Evolutionary conservation across 2,329 filamentous ascomycete genomes (phyloP).

Genomic region (Cyphellophora europaea): DNA sequence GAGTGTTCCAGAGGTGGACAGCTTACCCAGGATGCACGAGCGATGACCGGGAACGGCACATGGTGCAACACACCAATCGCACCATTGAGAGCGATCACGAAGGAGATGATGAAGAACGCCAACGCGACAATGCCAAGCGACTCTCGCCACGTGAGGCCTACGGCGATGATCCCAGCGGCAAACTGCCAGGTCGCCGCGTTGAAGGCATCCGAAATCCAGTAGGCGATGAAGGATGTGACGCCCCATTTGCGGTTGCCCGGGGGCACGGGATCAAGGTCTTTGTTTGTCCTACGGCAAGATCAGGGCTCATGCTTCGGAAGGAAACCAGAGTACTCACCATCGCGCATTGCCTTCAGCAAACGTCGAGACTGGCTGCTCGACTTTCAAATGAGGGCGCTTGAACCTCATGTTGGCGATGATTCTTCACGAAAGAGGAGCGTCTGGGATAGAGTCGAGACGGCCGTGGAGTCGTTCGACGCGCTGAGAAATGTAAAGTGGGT

Average conservation of each 20-base stretch:
- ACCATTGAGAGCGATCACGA: constrained; percentile 70
- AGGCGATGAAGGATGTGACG: constrained; percentile 66
- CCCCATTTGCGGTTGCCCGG: constrained; percentile 73
- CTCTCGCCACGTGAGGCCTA: constrained; percentile 48
- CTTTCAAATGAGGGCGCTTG: constrained; percentile 30
- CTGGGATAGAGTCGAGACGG: no score
- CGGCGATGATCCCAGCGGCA: constrained; percentile 37
- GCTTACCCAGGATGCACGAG: constrained; percentile 61
- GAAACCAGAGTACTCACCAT: constrained; percentile 18
- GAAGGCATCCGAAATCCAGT: constrained; percentile 45
- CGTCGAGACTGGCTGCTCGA: constrained; percentile 35
- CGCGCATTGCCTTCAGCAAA: constrained; percentile 35
- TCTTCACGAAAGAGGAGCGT: no score
- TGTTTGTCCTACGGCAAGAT: constrained; percentile 27
- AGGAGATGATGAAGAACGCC: constrained; percentile 51
- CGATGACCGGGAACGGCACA: constrained; percentile 76
- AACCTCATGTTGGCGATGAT: no score
- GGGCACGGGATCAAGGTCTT: constrained; percentile 57
- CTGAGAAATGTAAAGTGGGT: no score
- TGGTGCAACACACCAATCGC: constrained; percentile 81
- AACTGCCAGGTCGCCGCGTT: constrained; percentile 49
- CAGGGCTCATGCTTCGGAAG: background rate
- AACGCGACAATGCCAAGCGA: constrained; percentile 21
- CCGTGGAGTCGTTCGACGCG: no score
- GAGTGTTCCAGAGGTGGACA: no score